Conservation (phyloP, 495 filamentous ascomycete genomes). For the Thozetella sp. region DNA sequence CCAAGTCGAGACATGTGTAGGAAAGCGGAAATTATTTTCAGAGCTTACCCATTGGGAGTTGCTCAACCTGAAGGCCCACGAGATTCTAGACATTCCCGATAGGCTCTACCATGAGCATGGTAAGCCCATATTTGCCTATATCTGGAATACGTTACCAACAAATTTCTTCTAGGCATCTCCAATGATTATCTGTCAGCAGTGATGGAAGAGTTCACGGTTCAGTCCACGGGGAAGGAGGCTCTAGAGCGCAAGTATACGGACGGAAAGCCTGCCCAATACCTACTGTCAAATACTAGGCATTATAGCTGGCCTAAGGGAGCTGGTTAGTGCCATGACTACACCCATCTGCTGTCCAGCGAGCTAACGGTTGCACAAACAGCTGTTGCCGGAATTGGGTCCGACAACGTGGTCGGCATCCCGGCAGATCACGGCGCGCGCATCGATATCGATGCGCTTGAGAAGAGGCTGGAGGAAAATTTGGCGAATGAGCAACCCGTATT, state of each 20-base stretch:
- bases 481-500: conserved; percentile 29
- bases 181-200: conserved; percentile 25
- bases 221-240: conserved; percentile 37
- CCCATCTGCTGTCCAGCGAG: conserved; percentile 1
- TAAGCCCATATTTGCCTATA: too few relatives aligned
- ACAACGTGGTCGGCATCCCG: conserved; percentile 32
- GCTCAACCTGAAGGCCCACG: conserved; percentile 42
- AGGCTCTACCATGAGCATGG: conserved; percentile 31
- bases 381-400: conserved; percentile 43
- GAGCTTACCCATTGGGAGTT: conserved; percentile 43
- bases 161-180: conserved; percentile 39
- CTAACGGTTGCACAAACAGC: conserved; percentile 19
- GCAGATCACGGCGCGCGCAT: conserved; percentile 40
- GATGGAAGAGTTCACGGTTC: conserved; percentile 38
- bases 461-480: conserved; percentile 26
- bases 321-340: conserved; percentile 20
- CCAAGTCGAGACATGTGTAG: conserved; percentile 32
- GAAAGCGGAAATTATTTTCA: conserved; percentile 29
- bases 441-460: conserved; percentile 28
- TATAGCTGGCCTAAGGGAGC: conserved; percentile 52
- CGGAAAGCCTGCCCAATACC: conserved; percentile 27
- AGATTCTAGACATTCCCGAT: conserved; percentile 38
- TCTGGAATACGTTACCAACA: too few relatives aligned
- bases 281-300: conserved; percentile 37
- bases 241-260: conserved; percentile 32